Evolutionary conservation across 768 basidiomycete genomes (phyloP).

Genomic region (Cyclocybe cylindracea): DNA sequence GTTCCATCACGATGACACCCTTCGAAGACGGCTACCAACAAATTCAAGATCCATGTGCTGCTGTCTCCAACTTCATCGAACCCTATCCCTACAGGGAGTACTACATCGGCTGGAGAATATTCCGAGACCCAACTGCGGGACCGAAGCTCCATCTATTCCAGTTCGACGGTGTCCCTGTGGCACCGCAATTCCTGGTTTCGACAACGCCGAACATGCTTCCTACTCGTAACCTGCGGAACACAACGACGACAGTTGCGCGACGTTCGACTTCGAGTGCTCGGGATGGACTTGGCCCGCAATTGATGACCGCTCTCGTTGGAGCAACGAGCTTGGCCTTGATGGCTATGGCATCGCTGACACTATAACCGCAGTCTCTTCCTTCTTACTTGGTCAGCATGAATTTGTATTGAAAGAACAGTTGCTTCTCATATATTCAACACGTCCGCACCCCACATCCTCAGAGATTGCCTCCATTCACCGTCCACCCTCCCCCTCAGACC

Average conservation of each 20-base stretch:
- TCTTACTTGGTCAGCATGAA: too few relatives aligned
- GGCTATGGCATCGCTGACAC: conserved; percentile 27
- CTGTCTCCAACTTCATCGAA: conserved; percentile 85
- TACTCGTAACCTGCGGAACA: conserved; percentile 61
- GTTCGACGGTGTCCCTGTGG: conserved; percentile 75
- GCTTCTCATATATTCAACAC: too few relatives aligned
- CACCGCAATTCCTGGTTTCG: conserved; percentile 71
- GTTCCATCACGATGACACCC: conserved; percentile 75
- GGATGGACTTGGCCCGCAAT: conserved; percentile 22
- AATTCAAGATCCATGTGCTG: conserved; percentile 91
- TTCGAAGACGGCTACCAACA: conserved; percentile 92
- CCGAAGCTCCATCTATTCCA: conserved; percentile 77
- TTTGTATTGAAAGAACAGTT: too few relatives aligned
- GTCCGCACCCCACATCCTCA: too few relatives aligned
- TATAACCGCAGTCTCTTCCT: conserved; percentile 23
- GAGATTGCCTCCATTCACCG: not conserved
- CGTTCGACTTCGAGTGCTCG: conserved; percentile 25
- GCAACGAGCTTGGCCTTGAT: conserved; percentile 29
- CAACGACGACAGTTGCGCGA: conserved; percentile 13
- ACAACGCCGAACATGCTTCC: conserved; percentile 86
- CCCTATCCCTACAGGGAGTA: conserved; percentile 77
- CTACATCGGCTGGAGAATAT: conserved; percentile 70
- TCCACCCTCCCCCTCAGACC: not conserved
- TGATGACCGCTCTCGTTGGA: conserved; percentile 24
- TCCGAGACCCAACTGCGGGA: conserved; percentile 58